Evolutionary conservation across 495 filamentous ascomycete species (phyloP).

Genomic region (Podospora pseudoanserina): DNA sequence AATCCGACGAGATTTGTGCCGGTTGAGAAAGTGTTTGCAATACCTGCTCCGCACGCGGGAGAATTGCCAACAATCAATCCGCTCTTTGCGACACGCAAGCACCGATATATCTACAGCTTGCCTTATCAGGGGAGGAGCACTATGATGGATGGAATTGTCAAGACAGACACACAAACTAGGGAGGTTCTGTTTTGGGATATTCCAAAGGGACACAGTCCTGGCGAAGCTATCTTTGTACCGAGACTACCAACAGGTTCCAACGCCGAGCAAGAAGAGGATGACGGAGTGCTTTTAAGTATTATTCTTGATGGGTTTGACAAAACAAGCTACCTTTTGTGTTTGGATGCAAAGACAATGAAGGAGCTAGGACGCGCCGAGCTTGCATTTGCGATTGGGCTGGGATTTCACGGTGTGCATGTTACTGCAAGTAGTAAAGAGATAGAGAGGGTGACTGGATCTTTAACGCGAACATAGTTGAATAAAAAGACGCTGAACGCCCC

Average conservation of each 20-base stretch:
- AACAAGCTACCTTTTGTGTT: slow-evolving; percentile 65
- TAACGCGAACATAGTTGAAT: too few species aligned
- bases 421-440: background rate
- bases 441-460: too few species aligned
- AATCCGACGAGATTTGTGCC: background rate
- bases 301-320: slow-evolving; percentile 62
- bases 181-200: slow-evolving; percentile 51
- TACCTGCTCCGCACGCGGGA: slow-evolving; percentile 38
- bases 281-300: slow-evolving; percentile 67
- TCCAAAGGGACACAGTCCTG: slow-evolving; percentile 60
- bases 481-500: too few species aligned
- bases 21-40: slow-evolving; percentile 11
- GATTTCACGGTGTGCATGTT: slow-evolving; percentile 66
- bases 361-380: slow-evolving; percentile 66
- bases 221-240: slow-evolving; percentile 71
- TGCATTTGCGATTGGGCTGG: slow-evolving; percentile 58
- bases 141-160: slow-evolving; percentile 63
- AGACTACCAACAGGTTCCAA: slow-evolving; percentile 31
- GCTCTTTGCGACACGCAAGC: slow-evolving; percentile 43
- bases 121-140: slow-evolving; percentile 55
- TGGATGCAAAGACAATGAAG: slow-evolving; percentile 62
- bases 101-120: slow-evolving; percentile 65
- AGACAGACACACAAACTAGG: slow-evolving; percentile 59
- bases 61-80: slow-evolving; percentile 73
- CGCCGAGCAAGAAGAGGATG: slow-evolving; percentile 54